A percentile compares a stretch with the other conserved stretches of the same genome.
phyloP scores from a whole-genome alignment of 371 early-diverging fungal species.

The Mucor ambiguus region DNA sequence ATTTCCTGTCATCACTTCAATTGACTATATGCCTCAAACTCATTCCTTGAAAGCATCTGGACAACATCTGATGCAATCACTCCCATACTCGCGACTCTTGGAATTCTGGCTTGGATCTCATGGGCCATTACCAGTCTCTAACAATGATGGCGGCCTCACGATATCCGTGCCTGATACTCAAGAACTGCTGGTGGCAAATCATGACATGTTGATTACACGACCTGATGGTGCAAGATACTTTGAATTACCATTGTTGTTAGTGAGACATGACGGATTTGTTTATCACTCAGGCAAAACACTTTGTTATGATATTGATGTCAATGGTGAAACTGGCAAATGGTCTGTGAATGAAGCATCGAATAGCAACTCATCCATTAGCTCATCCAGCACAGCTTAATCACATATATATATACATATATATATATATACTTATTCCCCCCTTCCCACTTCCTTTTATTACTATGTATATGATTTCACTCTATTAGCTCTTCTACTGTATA shows the following conservation, averaged over 20 bases:
- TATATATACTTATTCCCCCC: neutral
- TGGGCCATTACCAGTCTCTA: conserved; percentile 29
- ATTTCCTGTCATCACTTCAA: conserved; percentile 36
- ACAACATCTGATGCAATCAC: conserved; percentile 34
- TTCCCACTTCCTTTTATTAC: neutral
- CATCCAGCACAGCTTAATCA: neutral
- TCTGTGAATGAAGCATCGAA: conserved; percentile 12
- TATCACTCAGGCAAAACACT: conserved; percentile 41
- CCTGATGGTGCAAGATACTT: conserved; percentile 37
- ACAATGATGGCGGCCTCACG: conserved; percentile 1
- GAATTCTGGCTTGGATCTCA: conserved; percentile 50
- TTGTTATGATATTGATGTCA: conserved; percentile 20
- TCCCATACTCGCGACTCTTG: conserved; percentile 23
- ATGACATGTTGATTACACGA: conserved; percentile 31
- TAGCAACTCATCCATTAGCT: conserved; percentile 4
- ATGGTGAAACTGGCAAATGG: conserved; percentile 14
- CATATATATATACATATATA: neutral
- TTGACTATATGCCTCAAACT: conserved; percentile 22
- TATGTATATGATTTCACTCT: conserved; percentile 10
- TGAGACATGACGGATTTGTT: conserved; percentile 44
- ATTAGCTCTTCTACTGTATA: neutral
- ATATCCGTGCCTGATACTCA: conserved; percentile 17
- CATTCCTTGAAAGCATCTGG: conserved; percentile 36
- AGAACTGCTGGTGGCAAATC: conserved; percentile 28
- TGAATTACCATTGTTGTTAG: conserved; percentile 41